Base-by-base conservation (phyloP, 129 eudicot species). In the Chrysanthemum lavandulifolium region DNA sequence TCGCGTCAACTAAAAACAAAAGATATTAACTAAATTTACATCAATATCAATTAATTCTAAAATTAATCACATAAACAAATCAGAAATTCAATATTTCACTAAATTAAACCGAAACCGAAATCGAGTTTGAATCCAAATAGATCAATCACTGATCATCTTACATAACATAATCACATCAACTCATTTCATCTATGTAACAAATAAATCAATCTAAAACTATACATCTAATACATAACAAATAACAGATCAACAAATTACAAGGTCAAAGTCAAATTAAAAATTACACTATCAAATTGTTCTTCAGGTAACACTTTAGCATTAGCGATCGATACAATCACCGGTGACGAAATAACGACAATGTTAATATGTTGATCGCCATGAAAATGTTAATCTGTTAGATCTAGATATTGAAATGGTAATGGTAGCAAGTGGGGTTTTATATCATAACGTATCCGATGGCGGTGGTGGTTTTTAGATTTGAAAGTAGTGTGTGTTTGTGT, bases 221-320 rank as follows among this genome's bases (percentile, higher is more conserved):
- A 3, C 6, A 31, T 25, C 29, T 31, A 31, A 3, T 3, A 31
- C 2, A 3, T 3, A 31, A 4, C 29, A 31, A 31, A 31, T 31
- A 31, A 4, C 40, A 31, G 40, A 65, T 52, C 54, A 50, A 80
- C 68, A 76, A 53, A 9, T 23, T 67, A 67, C 11, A 61, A 12
- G 11, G 3, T 8, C 7, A 62, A 62, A 62, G n/a, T 31, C 31
- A 4, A 29, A 25, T 0, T 7, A 14, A 33, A 40, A 66, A 48
- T 60, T 2, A 54, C 79, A 93, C 98, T 96, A 4, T 82, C 85
- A 51, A 93, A 93, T 11, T 96, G 97, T 65, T 93, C 98, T 73
- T 89, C 97, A 82, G 89, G 87, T 89, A 87, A 76, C 36, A 89
- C 86, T 65, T 83, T 74, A 25, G 98, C 90, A 10, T 95, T 84